These are phyloP conservation scores for Paraconiothyrium sp. DNA, from an alignment of 2,329 filamentous ascomycete species.

Conservation along the genomic window DNA sequence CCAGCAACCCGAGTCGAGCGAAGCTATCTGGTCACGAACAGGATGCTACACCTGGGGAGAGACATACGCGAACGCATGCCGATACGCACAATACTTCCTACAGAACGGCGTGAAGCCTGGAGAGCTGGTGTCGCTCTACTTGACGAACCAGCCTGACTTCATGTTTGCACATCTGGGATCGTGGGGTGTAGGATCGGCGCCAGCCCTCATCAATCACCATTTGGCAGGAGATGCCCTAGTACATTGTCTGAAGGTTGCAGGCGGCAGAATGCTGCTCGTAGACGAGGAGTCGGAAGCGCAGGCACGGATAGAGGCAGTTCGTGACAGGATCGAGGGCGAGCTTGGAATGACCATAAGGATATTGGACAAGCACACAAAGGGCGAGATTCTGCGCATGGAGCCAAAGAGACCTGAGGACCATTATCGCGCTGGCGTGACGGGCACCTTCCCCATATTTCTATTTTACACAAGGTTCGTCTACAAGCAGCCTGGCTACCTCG, in stretches of 20 bases:
- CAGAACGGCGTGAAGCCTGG: slow-evolving; percentile 64
- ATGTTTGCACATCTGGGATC: slow-evolving; percentile 72
- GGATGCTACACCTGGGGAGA: slow-evolving; percentile 56
- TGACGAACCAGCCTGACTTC: slow-evolving; percentile 74
- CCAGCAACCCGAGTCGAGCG: slow-evolving; percentile 58
- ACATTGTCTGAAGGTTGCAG: slow-evolving; percentile 71
- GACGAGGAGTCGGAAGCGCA: slow-evolving; percentile 61
- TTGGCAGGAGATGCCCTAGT: slow-evolving; percentile 70
- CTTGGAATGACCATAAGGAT: slow-evolving; percentile 67
- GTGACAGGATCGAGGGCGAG: slow-evolving; percentile 59
- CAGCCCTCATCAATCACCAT: slow-evolving; percentile 77
- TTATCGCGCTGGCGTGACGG: slow-evolving; percentile 62
- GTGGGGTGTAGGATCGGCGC: slow-evolving; percentile 72
- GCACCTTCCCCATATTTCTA: slow-evolving; percentile 67
- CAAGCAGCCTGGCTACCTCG: not conserved
- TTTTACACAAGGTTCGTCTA: slow-evolving; percentile 71
- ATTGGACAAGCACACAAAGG: slow-evolving; percentile 61
- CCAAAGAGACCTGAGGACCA: slow-evolving; percentile 64
- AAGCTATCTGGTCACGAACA: slow-evolving; percentile 73
- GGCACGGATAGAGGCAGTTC: slow-evolving; percentile 65
- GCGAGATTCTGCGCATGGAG: slow-evolving; percentile 58
- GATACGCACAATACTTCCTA: slow-evolving; percentile 49
- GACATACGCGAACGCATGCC: slow-evolving; percentile 52
- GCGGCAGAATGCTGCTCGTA: slow-evolving; percentile 58
- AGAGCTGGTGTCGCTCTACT: slow-evolving; percentile 72